Base-by-base conservation (phyloP, 805 yeast species). In the Komagataella ulmi region DNA sequence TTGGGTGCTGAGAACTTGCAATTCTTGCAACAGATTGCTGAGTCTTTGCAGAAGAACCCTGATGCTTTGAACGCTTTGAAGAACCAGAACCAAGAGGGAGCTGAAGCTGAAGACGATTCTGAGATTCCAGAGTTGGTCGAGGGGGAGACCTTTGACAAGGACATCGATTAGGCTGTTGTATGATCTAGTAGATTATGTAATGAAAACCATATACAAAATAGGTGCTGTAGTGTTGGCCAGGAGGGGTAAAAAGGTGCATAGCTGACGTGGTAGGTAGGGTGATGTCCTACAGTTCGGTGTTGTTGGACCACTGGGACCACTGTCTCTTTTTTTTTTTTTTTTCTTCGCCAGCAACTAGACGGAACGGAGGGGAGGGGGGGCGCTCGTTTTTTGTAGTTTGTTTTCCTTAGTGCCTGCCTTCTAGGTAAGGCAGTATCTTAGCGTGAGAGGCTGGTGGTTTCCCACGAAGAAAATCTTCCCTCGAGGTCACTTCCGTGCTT, bases 1-100 rank as follows among this genome's bases (percentile, higher is more conserved):
- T 80, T 91, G 74, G 96, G 97, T 66, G 87, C 96, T 61, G 98
- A 91, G 73, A 87, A 93, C 74, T 81, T 88, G 69, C 86, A 84
- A 68, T 83, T 88, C 72, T 79, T 91, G 71, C 83, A 88, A 69
- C 79, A 84, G 74, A 77, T 91, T 70, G 97, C 97, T 57, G 86
- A 86, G 73, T 90, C 86, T 71, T 73, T 87, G 71, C 90, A 88
- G 76, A 72, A 73, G 49, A 71, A 73, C 57, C 74, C 76, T 63
- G 70, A 64, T 56, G 60, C 57, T 46, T 62, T 66, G 59, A 66
- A 65, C 58, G 68, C 68, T 48, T 56, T 61, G 50, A 57, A 57
- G 51, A 40, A 45, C 17, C 45, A 48, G 45, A 52, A 36, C 40
- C 43, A 46, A 21, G 61, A 59, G 48, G 66, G 58, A 47, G 71